These are phyloP conservation scores for Dryas drummondii DNA, from an alignment of 306 rosid genomes.

Conservation along the genomic window DNA sequence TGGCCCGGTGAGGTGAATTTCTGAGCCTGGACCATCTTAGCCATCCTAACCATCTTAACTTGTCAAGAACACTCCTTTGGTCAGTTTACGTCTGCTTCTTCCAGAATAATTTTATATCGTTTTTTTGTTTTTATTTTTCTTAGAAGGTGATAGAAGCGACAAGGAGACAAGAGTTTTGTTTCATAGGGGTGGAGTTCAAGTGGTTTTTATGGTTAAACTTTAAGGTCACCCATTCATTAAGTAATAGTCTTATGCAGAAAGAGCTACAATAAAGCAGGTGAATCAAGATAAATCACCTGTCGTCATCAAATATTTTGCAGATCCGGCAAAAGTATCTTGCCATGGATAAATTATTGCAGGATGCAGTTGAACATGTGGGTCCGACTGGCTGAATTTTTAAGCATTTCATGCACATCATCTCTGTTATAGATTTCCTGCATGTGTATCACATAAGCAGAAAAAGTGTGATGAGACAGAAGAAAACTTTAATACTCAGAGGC, in stretches of 20 bases:
- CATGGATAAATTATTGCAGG: conserved; percentile 72
- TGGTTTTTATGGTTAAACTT: not conserved
- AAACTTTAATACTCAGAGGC: not conserved
- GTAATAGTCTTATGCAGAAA: not conserved
- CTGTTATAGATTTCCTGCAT: conserved; percentile 72
- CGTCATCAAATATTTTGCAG: conserved; percentile 88
- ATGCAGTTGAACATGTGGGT: conserved; percentile 59
- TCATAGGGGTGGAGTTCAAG: not conserved
- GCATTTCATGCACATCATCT: conserved; percentile 99
- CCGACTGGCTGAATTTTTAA: conserved; percentile 71
- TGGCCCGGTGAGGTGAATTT: too few relatives aligned
- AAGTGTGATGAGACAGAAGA: conserved; percentile 13
- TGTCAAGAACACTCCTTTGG: too few relatives aligned
- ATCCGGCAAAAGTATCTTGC: conserved; percentile 86
- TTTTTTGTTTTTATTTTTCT: not conserved
- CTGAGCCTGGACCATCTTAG: too few relatives aligned
- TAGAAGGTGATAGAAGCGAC: not conserved
- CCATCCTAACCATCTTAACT: too few relatives aligned
- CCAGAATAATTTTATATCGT: not conserved
- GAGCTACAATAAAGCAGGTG: conserved; percentile 16
- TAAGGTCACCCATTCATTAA: not conserved
- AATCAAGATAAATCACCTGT: conserved; percentile 48
- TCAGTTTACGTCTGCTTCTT: not conserved
- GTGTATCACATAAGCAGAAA: conserved; percentile 30
- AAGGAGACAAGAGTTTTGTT: not conserved